Percentiles rank a stretch among this genome's conserved stretches.
Evolutionary conservation across 441 rosid genomes (phyloP).

Genomic region (Aquilaria agallochum): DNA sequence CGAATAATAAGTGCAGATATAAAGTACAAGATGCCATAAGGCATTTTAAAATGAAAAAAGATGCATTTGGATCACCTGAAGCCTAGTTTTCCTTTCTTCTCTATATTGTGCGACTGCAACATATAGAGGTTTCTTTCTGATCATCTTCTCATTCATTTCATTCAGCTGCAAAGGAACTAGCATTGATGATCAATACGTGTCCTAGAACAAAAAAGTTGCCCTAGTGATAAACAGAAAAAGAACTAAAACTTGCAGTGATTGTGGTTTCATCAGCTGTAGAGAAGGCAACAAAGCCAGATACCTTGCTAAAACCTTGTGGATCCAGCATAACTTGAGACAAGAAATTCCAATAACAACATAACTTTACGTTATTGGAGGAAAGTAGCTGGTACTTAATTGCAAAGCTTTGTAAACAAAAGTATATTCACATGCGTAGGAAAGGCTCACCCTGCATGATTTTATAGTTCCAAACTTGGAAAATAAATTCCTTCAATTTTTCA

Average conservation of each 20-base stretch:
- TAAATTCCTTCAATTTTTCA: constrained; percentile 51
- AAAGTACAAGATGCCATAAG: no score
- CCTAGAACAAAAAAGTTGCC: not conserved
- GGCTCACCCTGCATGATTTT: constrained; percentile 59
- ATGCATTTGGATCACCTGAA: constrained; percentile 36
- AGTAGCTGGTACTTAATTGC: not conserved
- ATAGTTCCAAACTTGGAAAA: constrained; percentile 56
- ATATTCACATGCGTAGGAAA: not conserved
- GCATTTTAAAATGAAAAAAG: not conserved
- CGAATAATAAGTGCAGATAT: no score
- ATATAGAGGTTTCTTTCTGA: constrained; percentile 60
- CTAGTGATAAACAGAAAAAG: not conserved
- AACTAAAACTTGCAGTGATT: constrained; percentile 40
- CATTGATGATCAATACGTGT: not conserved
- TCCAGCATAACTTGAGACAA: constrained; percentile 46
- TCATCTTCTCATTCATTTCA: constrained; percentile 66
- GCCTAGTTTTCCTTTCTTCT: constrained; percentile 54
- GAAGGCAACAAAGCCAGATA: constrained; percentile 72
- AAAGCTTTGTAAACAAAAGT: not conserved
- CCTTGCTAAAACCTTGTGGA: constrained; percentile 48
- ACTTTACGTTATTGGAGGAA: not conserved
- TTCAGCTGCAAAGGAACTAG: constrained; percentile 28
- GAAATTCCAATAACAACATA: not conserved
- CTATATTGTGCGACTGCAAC: constrained; percentile 68
- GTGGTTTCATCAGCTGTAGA: constrained; percentile 57